These are phyloP conservation scores for Dactylonectria estremocensis DNA, from an alignment of 2,329 filamentous ascomycete species.

Conservation along the genomic window DNA sequence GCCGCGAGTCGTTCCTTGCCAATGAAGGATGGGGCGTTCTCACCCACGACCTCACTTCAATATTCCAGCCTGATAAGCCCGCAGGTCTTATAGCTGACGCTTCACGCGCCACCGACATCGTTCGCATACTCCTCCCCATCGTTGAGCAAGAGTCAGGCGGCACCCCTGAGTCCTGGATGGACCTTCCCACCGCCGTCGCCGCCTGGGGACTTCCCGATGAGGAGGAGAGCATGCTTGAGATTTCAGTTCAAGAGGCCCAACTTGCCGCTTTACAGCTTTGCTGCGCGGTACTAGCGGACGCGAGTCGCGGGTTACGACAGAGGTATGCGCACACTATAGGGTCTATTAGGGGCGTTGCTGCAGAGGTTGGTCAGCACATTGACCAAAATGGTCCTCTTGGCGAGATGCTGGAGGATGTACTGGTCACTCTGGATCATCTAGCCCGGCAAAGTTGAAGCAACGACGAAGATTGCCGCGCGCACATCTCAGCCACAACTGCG, in stretches of 20 bases:
- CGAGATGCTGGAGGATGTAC: constrained; percentile 64
- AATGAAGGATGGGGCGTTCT: constrained; percentile 70
- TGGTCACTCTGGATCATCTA: constrained; percentile 50
- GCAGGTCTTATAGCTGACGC: constrained; percentile 50
- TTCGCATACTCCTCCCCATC: constrained; percentile 68
- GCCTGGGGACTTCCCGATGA: constrained; percentile 61
- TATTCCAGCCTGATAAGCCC: constrained; percentile 55
- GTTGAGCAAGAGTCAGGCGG: constrained; percentile 62
- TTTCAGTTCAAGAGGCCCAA: constrained; percentile 63
- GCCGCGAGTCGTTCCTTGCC: constrained; percentile 63
- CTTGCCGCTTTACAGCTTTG: constrained; percentile 71
- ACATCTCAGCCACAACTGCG: background rate
- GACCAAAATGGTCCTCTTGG: constrained; percentile 52
- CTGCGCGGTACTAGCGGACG: constrained; percentile 64
- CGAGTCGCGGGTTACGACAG: constrained; percentile 62
- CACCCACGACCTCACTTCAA: constrained; percentile 63
- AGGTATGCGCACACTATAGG: constrained; percentile 67
- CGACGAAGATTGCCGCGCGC: too few relatives aligned
- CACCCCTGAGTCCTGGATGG: constrained; percentile 71
- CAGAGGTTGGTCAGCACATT: constrained; percentile 56
- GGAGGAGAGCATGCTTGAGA: constrained; percentile 25
- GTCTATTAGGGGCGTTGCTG: constrained; percentile 65
- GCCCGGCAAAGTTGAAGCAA: constrained; percentile 19
- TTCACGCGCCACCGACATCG: constrained; percentile 68
- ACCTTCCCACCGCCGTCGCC: constrained; percentile 65